phyloP scores from a whole-genome alignment of 169 alveolate species.

The Sarcocystis neurona region DNA sequence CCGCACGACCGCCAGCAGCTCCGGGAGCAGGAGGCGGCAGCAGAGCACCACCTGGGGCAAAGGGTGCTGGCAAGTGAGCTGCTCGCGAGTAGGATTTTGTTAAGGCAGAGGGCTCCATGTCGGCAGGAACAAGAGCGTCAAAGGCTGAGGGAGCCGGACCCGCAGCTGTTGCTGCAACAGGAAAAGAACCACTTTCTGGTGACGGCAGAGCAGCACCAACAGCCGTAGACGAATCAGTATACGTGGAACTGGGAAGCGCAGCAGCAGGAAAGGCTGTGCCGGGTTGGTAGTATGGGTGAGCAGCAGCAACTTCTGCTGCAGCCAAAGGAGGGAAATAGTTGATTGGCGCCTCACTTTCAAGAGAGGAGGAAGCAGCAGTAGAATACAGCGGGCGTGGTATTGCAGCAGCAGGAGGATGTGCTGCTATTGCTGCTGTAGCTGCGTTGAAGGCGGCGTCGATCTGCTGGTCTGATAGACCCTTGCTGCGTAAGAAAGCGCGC shows the following conservation, averaged over 20 bases:
- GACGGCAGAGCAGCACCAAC: too few relatives aligned
- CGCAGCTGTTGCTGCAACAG: too few relatives aligned
- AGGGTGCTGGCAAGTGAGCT: too few relatives aligned
- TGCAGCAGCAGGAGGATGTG: neutral
- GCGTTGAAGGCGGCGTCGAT: neutral
- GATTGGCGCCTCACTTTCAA: neutral
- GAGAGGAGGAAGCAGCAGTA: neutral
- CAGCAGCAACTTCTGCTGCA: neutral
- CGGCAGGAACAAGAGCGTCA: too few relatives aligned
- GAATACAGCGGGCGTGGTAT: neutral
- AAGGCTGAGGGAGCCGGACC: too few relatives aligned
- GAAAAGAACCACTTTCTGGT: too few relatives aligned
- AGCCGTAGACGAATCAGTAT: neutral
- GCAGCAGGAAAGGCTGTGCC: neutral
- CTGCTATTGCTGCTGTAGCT: neutral
- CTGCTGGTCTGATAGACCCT: neutral
- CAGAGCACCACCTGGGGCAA: too few relatives aligned
- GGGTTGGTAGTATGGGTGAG: neutral
- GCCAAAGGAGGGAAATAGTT: neutral
- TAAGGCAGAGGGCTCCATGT: too few relatives aligned
- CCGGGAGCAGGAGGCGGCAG: too few relatives aligned
- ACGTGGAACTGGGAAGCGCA: neutral
- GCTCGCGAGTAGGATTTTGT: too few relatives aligned
- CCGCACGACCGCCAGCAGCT: too few relatives aligned
- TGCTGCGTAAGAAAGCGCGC: neutral